Evolutionary conservation across 1,139 yeast genomes (phyloP).

Genomic region (Kodamaea sp.): DNA sequence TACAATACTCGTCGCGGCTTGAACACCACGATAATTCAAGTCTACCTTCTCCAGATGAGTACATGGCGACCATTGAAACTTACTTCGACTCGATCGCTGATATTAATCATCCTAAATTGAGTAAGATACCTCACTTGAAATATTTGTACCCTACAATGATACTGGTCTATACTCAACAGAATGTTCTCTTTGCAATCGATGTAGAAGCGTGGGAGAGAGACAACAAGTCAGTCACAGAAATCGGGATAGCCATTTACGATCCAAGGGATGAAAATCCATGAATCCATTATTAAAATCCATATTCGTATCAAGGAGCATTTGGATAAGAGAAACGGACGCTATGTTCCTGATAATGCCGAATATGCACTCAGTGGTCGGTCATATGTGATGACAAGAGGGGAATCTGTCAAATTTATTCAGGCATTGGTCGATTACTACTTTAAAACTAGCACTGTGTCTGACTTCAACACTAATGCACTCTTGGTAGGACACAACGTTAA

Average conservation of each 20-base stretch:
- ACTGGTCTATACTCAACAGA: constrained; percentile 29
- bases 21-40: too few relatives aligned
- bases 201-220: constrained; percentile 65
- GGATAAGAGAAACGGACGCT: constrained; percentile 53
- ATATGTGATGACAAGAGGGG: constrained; percentile 36
- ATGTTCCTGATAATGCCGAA: constrained; percentile 61
- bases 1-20: too few relatives aligned
- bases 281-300: constrained; percentile 54
- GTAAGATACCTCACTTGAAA: constrained; percentile 10
- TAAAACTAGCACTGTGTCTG: background rate
- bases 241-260: constrained; percentile 69
- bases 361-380: constrained; percentile 60
- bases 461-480: constrained; percentile 18
- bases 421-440: constrained; percentile 42
- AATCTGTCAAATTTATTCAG: constrained; percentile 43
- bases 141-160: constrained; percentile 27
- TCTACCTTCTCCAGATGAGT: too few relatives aligned
- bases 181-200: constrained; percentile 56
- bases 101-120: constrained; percentile 4
- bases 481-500: constrained; percentile 71
- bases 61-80: too few relatives aligned
- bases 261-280: constrained; percentile 48
- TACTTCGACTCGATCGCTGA: background rate
- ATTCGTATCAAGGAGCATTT: constrained; percentile 54
- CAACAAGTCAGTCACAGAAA: constrained; percentile 54